Percentiles rank a stretch among this genome's conserved stretches.
Evolutionary conservation across 2,329 filamentous ascomycete species (phyloP).

Genomic region (Penicillium sp.): DNA sequence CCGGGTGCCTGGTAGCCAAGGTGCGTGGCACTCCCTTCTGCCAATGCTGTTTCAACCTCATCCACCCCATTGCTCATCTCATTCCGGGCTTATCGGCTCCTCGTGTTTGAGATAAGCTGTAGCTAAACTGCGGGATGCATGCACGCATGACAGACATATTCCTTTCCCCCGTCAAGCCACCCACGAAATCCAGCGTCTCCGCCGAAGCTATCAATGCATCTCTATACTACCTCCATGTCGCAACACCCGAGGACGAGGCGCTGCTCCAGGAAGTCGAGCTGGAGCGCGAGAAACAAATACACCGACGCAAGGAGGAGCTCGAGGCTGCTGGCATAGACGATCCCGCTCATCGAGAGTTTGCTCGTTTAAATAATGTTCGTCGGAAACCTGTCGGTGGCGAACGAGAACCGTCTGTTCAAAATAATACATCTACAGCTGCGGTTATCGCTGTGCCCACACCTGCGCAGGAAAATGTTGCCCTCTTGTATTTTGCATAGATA

Average conservation of each 20-base stretch:
- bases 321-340: constrained; percentile 24
- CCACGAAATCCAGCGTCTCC: constrained; percentile 78
- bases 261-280: constrained; percentile 43
- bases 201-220: constrained; percentile 82
- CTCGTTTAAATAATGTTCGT: constrained; percentile 40
- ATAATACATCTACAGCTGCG: background rate
- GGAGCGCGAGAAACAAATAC: constrained; percentile 34
- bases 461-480: constrained; percentile 12
- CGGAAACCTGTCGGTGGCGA: constrained; percentile 39
- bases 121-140: constrained; percentile 19
- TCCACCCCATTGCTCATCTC: background rate
- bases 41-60: background rate
- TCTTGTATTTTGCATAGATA: no score
- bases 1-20: constrained; percentile 85
- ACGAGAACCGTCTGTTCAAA: constrained; percentile 3
- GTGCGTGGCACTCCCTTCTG: constrained; percentile 49
- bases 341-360: constrained; percentile 29
- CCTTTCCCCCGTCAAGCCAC: constrained; percentile 85
- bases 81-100: constrained; percentile 7
- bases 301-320: constrained; percentile 26
- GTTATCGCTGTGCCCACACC: background rate
- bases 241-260: constrained; percentile 60
- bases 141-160: constrained; percentile 70
- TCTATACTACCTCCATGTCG: constrained; percentile 87
- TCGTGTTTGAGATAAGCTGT: constrained; percentile 13